Conservation (phyloP, 805 yeast species). For the Cyberlindnera suaveolens region DNA sequence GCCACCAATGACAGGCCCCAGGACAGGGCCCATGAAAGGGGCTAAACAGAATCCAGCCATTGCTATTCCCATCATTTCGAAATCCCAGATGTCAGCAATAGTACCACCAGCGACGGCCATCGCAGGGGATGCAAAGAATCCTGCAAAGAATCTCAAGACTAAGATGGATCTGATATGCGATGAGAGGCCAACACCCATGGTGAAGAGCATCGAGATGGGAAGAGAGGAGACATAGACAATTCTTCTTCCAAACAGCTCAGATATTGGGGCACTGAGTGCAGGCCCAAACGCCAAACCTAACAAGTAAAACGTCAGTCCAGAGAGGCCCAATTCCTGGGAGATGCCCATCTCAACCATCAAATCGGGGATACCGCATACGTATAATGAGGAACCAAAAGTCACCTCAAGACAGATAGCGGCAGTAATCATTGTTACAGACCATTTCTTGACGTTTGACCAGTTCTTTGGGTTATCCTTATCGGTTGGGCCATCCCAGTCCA, state of each 20-base stretch:
- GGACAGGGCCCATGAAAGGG: slow-evolving; percentile 75
- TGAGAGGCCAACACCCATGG: slow-evolving; percentile 68
- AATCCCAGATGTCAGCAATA: slow-evolving; percentile 68
- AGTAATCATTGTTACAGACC: slow-evolving; percentile 59
- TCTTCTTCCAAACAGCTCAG: slow-evolving; percentile 65
- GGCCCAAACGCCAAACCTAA: slow-evolving; percentile 72
- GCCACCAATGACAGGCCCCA: slow-evolving; percentile 72
- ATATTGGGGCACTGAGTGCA: slow-evolving; percentile 63
- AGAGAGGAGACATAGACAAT: slow-evolving; percentile 52
- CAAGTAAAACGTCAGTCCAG: slow-evolving; percentile 66
- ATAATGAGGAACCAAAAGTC: slow-evolving; percentile 71
- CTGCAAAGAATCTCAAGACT: slow-evolving; percentile 68
- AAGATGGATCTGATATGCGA: slow-evolving; percentile 54
- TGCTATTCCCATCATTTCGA: slow-evolving; percentile 62
- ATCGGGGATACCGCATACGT: slow-evolving; percentile 57
- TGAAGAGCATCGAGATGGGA: slow-evolving; percentile 64
- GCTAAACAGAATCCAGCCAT: slow-evolving; percentile 74
- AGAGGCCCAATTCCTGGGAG: slow-evolving; percentile 53
- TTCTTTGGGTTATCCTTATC: slow-evolving; percentile 64
- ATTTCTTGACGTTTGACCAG: slow-evolving; percentile 59
- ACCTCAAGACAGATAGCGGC: slow-evolving; percentile 63
- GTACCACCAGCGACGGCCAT: slow-evolving; percentile 84
- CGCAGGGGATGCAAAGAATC: slow-evolving; percentile 75
- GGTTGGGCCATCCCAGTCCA: slow-evolving; percentile 57
- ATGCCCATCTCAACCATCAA: slow-evolving; percentile 41